phyloP scores from a whole-genome alignment of 495 filamentous ascomycete species.

The Tricharina praecox region DNA sequence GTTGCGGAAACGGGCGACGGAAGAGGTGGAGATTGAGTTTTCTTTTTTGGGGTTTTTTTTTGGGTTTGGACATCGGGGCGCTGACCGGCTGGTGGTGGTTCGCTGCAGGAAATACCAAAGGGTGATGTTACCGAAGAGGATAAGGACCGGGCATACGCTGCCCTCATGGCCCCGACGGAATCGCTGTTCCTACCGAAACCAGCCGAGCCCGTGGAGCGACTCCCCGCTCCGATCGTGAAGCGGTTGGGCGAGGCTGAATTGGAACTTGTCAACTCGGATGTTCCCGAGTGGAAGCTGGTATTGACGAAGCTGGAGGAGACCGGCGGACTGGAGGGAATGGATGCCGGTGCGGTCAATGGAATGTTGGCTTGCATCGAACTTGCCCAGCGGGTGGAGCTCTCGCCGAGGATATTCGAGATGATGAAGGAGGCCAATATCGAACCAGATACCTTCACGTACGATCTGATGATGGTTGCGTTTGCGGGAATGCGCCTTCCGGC shows the following conservation, averaged over 20 bases:
- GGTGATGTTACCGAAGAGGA: slow-evolving; percentile 22
- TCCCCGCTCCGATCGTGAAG: slow-evolving; percentile 8
- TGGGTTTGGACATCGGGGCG: no score
- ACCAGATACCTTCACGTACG: slow-evolving; percentile 20
- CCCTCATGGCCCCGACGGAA: slow-evolving; percentile 20
- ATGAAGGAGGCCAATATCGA: slow-evolving; percentile 9
- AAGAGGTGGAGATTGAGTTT: slow-evolving; percentile 8
- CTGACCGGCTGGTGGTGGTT: not conserved
- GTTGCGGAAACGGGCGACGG: slow-evolving; percentile 13
- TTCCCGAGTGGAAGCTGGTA: slow-evolving; percentile 11
- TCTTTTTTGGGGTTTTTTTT: not conserved
- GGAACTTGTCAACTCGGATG: slow-evolving; percentile 7
- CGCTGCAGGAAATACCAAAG: slow-evolving; percentile 14
- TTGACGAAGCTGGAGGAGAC: slow-evolving; percentile 12
- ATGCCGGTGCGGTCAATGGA: slow-evolving; percentile 15
- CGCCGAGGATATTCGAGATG: slow-evolving; percentile 15
- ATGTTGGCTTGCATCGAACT: slow-evolving; percentile 13
- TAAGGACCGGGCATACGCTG: slow-evolving; percentile 19
- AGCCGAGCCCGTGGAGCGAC: slow-evolving; percentile 5
- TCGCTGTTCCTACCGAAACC: slow-evolving; percentile 15
- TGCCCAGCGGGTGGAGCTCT: slow-evolving; percentile 12
- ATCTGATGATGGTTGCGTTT: slow-evolving; percentile 22
- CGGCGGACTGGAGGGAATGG: slow-evolving; percentile 17
- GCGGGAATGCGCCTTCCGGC: slow-evolving; percentile 8
- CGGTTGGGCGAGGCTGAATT: slow-evolving; percentile 10